Conservation (phyloP, 129 eudicot genomes). For the Flaveria sonorensis region DNA sequence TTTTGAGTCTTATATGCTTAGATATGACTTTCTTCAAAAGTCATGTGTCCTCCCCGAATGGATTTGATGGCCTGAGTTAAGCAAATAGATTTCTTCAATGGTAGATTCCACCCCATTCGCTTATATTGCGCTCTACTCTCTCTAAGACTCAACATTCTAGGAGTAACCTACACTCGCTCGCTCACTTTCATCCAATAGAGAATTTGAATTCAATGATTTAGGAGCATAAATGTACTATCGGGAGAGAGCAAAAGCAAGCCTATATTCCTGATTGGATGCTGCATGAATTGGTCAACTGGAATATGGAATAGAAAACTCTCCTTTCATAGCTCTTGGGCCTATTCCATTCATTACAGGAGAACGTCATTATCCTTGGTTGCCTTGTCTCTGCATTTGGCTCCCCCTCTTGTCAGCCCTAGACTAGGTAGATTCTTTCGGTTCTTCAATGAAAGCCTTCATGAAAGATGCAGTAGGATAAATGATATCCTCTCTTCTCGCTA, state of each 20-base stretch:
- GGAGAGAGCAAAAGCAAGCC: not conserved
- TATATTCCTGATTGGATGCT: not conserved
- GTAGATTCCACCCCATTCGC: not conserved
- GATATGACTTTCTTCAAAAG: too few species aligned
- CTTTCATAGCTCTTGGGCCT: not conserved
- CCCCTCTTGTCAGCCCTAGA: not conserved
- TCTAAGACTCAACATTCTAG: too few species aligned
- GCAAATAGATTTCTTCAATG: not conserved
- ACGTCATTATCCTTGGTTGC: not conserved
- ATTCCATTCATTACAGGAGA: not conserved
- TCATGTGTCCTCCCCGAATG: too few species aligned
- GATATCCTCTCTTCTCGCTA: not conserved
- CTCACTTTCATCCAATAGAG: too few species aligned
- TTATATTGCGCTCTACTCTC: not conserved
- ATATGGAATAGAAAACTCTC: too few species aligned
- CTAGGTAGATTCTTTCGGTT: conserved; percentile 1
- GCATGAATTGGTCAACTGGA: not conserved
- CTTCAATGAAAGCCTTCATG: conserved; percentile 4
- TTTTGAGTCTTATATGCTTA: too few species aligned
- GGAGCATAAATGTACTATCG: conserved; percentile 1
- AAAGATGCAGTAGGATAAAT: not conserved
- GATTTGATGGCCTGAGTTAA: not conserved
- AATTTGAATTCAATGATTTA: not conserved
- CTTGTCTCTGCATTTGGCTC: not conserved
- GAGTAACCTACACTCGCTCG: too few species aligned